These are phyloP conservation scores for Blastobotrys muscicola DNA, from an alignment of 805 yeast genomes.

Conservation along the genomic window DNA sequence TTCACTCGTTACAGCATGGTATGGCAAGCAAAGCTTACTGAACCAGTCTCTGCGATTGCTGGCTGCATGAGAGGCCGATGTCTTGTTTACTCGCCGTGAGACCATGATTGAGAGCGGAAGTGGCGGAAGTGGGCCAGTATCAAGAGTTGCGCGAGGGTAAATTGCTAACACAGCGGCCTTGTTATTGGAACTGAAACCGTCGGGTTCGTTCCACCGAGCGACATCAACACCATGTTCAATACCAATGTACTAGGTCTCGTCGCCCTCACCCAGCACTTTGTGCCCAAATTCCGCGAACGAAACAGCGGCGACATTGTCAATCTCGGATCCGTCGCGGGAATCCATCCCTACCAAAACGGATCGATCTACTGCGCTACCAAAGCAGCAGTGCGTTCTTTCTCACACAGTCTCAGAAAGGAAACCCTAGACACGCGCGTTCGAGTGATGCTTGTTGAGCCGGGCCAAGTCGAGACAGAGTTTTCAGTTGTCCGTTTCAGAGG, in stretches of 20 bases:
- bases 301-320: constrained; percentile 55
- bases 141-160: not conserved
- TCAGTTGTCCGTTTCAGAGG: constrained; percentile 57
- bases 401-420: constrained; percentile 60
- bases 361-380: constrained; percentile 64
- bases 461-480: constrained; percentile 73
- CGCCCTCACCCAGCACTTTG: constrained; percentile 68
- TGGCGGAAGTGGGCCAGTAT: not conserved
- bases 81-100: not conserved
- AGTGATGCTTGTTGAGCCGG: constrained; percentile 68
- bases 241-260: constrained; percentile 86
- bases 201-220: constrained; percentile 55
- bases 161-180: constrained; percentile 27
- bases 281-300: constrained; percentile 61
- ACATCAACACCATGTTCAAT: constrained; percentile 65
- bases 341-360: constrained; percentile 64
- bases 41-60: no score
- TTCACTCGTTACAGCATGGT: no score
- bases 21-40: no score
- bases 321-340: constrained; percentile 62
- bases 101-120: not conserved
- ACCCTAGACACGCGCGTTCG: constrained; percentile 59
- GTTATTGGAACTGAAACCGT: constrained; percentile 74
- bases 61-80: not conserved
- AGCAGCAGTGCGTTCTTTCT: constrained; percentile 50